Percentiles rank a stretch among this genome's conserved stretches.
These are phyloP conservation scores for Gnomoniopsis sp. DNA, from an alignment of 2,329 filamentous ascomycete species.

Conservation along the genomic window DNA sequence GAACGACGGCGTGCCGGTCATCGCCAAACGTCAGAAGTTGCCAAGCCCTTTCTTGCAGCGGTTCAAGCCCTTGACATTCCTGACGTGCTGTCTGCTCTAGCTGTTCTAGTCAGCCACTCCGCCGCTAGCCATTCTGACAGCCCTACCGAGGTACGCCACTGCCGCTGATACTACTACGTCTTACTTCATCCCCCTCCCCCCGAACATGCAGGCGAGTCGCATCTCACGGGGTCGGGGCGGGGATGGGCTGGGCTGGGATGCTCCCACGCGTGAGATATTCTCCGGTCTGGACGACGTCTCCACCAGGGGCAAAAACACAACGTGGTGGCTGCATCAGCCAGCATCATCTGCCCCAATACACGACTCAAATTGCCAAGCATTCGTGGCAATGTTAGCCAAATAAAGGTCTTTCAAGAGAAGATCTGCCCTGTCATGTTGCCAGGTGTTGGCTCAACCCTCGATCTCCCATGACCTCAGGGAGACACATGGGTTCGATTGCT, in stretches of 20 bases:
- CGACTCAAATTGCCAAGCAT: background rate
- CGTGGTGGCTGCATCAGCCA: background rate
- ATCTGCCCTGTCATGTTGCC: background rate
- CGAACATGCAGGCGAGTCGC: background rate
- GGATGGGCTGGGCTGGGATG: background rate
- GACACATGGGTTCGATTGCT: too few species aligned
- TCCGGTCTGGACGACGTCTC: background rate
- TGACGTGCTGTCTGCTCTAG: too few species aligned
- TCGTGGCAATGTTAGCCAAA: too few species aligned
- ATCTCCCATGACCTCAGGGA: background rate
- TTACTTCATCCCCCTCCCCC: too few species aligned
- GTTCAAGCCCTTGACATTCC: background rate
- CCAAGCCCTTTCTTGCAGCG: conserved; percentile 1
- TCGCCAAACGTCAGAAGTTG: conserved; percentile 8
- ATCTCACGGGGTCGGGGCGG: background rate
- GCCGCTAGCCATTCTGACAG: background rate
- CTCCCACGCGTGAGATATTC: background rate
- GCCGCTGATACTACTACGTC: background rate
- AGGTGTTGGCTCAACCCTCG: background rate
- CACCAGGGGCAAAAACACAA: background rate
- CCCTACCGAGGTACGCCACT: background rate
- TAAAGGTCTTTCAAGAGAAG: background rate
- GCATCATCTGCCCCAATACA: background rate
- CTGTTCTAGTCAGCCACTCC: too few species aligned
- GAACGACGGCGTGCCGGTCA: conserved; percentile 5